These are phyloP conservation scores for Spathaspora girioi DNA, from an alignment of 805 yeast genomes.

Conservation along the genomic window DNA sequence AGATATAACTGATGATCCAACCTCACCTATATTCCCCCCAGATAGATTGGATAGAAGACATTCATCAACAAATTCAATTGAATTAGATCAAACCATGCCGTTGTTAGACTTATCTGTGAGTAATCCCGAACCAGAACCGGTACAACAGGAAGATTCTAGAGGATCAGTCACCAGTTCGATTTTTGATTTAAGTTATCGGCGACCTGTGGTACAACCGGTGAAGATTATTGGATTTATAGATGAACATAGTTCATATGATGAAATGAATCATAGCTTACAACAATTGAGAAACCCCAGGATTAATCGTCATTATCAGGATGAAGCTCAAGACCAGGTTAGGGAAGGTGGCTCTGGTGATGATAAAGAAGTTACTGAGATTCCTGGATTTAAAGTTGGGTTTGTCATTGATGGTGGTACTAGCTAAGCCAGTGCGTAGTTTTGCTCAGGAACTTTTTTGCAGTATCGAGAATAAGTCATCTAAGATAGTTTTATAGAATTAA, in stretches of 20 bases:
- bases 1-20: slow-evolving; percentile 16
- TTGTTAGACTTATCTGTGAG: slow-evolving; percentile 21
- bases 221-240: slow-evolving; percentile 23
- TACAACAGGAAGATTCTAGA: slow-evolving; percentile 4
- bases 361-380: slow-evolving; percentile 5
- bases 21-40: slow-evolving; percentile 10
- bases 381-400: slow-evolving; percentile 15
- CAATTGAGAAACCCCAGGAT: slow-evolving; percentile 24
- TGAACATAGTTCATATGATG: slow-evolving; percentile 13
- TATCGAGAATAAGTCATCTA: no score
- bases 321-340: not conserved
- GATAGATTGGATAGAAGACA: not conserved
- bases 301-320: slow-evolving; percentile 23
- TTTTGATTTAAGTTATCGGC: slow-evolving; percentile 13
- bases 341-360: not conserved
- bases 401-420: slow-evolving; percentile 8
- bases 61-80: slow-evolving; percentile 10
- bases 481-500: no score
- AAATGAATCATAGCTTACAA: slow-evolving; percentile 16
- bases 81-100: slow-evolving; percentile 29
- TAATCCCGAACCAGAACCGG: not conserved
- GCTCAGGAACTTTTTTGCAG: not conserved
- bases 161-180: slow-evolving; percentile 22
- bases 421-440: not conserved
- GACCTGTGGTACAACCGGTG: slow-evolving; percentile 3